A percentile compares a stretch with the other conserved stretches of the same genome.
These are phyloP conservation scores for Boletus austroedulis DNA, from an alignment of 1,284 basidiomycete genomes.

Conservation along the genomic window DNA sequence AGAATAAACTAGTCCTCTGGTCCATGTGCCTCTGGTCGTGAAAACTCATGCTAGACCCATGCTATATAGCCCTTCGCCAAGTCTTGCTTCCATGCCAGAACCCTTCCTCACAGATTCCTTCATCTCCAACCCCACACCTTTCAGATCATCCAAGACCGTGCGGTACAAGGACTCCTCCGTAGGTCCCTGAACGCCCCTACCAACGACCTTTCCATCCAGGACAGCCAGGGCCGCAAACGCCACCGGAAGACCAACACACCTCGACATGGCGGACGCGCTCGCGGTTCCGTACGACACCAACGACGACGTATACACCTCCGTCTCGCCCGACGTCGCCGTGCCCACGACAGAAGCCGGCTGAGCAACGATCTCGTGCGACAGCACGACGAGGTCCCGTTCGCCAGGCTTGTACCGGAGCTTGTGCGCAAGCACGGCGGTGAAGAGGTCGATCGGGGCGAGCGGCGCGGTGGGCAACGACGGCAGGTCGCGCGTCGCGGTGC, in stretches of 20 bases:
- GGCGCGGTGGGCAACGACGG: constrained; percentile 45
- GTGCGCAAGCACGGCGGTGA: constrained; percentile 73
- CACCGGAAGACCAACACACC: constrained; percentile 84
- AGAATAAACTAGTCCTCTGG: not conserved
- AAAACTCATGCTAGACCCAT: not conserved
- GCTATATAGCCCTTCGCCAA: constrained; percentile 24
- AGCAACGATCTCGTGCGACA: constrained; percentile 80
- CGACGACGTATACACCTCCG: constrained; percentile 70
- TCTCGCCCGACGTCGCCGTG: constrained; percentile 29
- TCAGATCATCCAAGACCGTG: constrained; percentile 60
- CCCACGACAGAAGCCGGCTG: constrained; percentile 14
- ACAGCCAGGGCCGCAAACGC: constrained; percentile 76
- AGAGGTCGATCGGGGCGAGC: constrained; percentile 70
- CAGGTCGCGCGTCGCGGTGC: constrained; percentile 1
- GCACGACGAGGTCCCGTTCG: constrained; percentile 86
- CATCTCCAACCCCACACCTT: constrained; percentile 64
- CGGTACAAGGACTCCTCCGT: constrained; percentile 57
- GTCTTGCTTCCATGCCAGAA: constrained; percentile 31
- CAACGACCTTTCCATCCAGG: constrained; percentile 60
- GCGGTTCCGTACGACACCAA: constrained; percentile 71
- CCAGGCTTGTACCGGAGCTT: constrained; percentile 69
- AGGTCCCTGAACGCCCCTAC: constrained; percentile 67
- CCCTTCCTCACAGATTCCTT: constrained; percentile 46
- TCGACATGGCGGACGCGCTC: constrained; percentile 79
- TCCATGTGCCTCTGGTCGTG: not conserved